Conservation (phyloP, 192 early-diverging fungal genomes). For the Lobulomyces angularis region DNA sequence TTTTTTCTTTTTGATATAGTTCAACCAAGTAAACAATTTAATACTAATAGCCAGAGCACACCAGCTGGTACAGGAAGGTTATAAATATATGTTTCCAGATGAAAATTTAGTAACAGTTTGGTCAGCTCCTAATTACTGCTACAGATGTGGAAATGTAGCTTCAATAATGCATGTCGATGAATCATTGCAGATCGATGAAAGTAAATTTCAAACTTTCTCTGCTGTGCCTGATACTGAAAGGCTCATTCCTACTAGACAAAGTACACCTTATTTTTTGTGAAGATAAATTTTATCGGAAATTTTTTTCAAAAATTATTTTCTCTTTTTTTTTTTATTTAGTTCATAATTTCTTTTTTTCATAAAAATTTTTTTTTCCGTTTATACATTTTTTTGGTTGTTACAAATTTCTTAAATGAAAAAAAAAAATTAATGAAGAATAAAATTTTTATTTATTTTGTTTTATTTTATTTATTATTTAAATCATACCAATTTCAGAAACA, state of each 20-base stretch:
- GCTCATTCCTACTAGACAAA: constrained; percentile 29
- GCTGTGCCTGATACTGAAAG: constrained; percentile 91
- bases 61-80: constrained; percentile 96
- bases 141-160: constrained; percentile 52
- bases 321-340: no score
- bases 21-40: constrained; percentile 85
- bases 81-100: constrained; percentile 86
- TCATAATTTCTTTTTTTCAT: no score
- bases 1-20: constrained; percentile 29
- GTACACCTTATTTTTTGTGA: constrained; percentile 41
- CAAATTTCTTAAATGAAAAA: no score
- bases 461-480: no score
- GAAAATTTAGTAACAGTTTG: constrained; percentile 90
- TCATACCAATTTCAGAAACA: no score
- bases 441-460: no score
- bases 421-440: no score
- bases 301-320: no score
- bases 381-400: no score
- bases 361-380: no score
- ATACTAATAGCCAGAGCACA: constrained; percentile 87
- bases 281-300: no score
- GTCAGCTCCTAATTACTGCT: constrained; percentile 70
- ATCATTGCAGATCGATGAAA: constrained; percentile 60
- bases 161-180: constrained; percentile 49
- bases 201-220: constrained; percentile 88